Evolutionary conservation across 1,284 basidiomycete genomes (phyloP).

Genomic region (Chalciporus sp.): DNA sequence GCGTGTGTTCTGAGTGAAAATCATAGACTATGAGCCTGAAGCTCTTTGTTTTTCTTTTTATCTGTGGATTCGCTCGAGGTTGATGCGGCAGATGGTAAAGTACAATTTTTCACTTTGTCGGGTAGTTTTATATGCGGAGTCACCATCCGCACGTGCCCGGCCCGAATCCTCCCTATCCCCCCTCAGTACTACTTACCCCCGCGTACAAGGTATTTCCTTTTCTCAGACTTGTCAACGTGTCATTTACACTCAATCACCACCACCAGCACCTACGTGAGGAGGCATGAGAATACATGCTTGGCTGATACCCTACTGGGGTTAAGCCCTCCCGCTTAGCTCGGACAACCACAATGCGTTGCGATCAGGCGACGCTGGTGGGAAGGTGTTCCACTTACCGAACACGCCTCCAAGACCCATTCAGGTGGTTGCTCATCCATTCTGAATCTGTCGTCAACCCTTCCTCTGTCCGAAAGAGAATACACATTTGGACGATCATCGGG

Average conservation of each 20-base stretch:
- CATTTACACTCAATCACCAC: too few relatives aligned
- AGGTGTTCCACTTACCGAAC: background rate
- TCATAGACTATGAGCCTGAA: constrained; percentile 59
- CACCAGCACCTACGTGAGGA: background rate
- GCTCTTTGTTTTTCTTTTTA: constrained; percentile 4
- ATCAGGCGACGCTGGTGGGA: background rate
- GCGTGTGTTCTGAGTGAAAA: constrained; percentile 79
- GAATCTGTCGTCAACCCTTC: background rate
- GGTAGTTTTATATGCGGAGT: background rate
- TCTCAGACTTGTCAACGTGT: background rate
- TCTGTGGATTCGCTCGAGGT: background rate
- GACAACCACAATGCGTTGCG: background rate
- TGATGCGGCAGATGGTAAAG: background rate
- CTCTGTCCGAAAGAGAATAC: too few relatives aligned
- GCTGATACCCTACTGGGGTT: background rate
- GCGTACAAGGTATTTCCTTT: background rate
- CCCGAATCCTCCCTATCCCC: background rate
- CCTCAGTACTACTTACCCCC: too few relatives aligned
- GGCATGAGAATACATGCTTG: background rate
- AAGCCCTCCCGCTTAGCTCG: background rate
- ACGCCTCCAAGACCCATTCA: background rate
- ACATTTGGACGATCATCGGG: too few relatives aligned
- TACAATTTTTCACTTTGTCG: background rate
- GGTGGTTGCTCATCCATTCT: background rate
- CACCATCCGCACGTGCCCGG: background rate